Conservation (phyloP, 495 filamentous ascomycete species). For the Penicillium macrosclerotiorum region DNA sequence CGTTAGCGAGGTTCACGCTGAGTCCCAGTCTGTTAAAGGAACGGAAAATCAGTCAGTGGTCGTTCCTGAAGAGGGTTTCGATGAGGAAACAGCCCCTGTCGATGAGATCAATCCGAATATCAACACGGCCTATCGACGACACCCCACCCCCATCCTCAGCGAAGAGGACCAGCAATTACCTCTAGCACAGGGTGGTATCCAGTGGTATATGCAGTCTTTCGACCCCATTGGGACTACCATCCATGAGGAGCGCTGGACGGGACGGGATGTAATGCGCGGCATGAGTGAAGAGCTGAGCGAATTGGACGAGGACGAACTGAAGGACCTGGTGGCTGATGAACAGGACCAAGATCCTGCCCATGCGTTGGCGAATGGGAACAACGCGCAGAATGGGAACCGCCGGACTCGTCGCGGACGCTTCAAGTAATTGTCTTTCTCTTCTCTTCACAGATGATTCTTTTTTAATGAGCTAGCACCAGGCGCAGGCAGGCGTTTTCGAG, state of each 20-base stretch:
- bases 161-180: slow-evolving; percentile 53
- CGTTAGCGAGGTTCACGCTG: slow-evolving; percentile 1
- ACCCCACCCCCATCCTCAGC: slow-evolving; percentile 23
- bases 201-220: slow-evolving; percentile 86
- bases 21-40: slow-evolving; percentile 1
- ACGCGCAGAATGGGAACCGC: slow-evolving; percentile 27
- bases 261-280: slow-evolving; percentile 68
- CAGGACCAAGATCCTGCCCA: slow-evolving; percentile 20
- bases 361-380: slow-evolving; percentile 7
- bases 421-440: too few species aligned
- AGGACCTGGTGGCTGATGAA: slow-evolving; percentile 55
- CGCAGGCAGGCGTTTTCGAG: slow-evolving; percentile 15
- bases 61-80: slow-evolving; percentile 3
- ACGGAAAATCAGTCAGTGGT: not conserved
- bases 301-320: slow-evolving; percentile 82
- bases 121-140: slow-evolving; percentile 15
- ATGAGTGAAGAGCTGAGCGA: slow-evolving; percentile 87
- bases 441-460: slow-evolving; percentile 5
- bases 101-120: slow-evolving; percentile 12
- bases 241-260: slow-evolving; percentile 74
- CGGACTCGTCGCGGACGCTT: slow-evolving; percentile 42
- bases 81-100: slow-evolving; percentile 12
- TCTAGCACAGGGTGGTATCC: slow-evolving; percentile 70
- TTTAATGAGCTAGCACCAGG: slow-evolving; percentile 11
- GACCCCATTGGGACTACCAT: slow-evolving; percentile 74